Evolutionary conservation across 768 basidiomycete genomes (phyloP).

Genomic region (Trametes cingulata): DNA sequence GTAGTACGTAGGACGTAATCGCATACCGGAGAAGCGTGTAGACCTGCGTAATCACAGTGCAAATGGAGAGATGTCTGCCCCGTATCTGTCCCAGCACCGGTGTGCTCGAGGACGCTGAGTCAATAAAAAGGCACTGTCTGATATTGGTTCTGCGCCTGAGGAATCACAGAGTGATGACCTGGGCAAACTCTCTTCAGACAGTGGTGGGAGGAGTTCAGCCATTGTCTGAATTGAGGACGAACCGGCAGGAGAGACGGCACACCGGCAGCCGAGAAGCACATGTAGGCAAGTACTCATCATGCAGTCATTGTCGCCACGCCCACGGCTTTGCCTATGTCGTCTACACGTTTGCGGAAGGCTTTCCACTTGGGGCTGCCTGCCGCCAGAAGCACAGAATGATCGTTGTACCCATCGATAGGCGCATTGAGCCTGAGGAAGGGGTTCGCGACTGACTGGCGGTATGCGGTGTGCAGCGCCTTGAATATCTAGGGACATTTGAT

Average conservation of each 20-base stretch:
- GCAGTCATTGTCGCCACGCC: conserved; percentile 37
- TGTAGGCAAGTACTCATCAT: neutral
- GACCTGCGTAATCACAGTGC: neutral
- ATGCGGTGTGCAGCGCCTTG: conserved; percentile 87
- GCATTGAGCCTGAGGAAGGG: conserved; percentile 77
- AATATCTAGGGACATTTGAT: conserved; percentile 59
- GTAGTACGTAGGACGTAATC: neutral
- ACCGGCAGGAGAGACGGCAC: conserved; percentile 4
- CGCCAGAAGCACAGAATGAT: conserved; percentile 55
- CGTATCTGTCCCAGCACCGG: conserved; percentile 94
- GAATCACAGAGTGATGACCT: conserved; percentile 13
- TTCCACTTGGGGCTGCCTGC: conserved; percentile 71
- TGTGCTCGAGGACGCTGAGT: conserved; percentile 70
- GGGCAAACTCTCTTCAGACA: conserved; percentile 21
- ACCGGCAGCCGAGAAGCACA: neutral
- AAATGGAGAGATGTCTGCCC: conserved; percentile 47
- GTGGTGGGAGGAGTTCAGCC: conserved; percentile 14
- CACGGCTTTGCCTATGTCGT: conserved; percentile 69
- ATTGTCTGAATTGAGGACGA: conserved; percentile 23
- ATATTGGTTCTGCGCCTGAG: conserved; percentile 51
- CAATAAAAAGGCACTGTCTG: conserved; percentile 69
- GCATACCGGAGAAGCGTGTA: neutral
- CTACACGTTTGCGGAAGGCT: conserved; percentile 67
- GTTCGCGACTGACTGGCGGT: conserved; percentile 80
- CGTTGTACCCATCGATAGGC: conserved; percentile 46